A percentile compares a stretch with the other conserved stretches of the same genome.
These are phyloP conservation scores for Cylindrodendrum hubeiense DNA, from an alignment of 2,329 filamentous ascomycete genomes.

Conservation along the genomic window DNA sequence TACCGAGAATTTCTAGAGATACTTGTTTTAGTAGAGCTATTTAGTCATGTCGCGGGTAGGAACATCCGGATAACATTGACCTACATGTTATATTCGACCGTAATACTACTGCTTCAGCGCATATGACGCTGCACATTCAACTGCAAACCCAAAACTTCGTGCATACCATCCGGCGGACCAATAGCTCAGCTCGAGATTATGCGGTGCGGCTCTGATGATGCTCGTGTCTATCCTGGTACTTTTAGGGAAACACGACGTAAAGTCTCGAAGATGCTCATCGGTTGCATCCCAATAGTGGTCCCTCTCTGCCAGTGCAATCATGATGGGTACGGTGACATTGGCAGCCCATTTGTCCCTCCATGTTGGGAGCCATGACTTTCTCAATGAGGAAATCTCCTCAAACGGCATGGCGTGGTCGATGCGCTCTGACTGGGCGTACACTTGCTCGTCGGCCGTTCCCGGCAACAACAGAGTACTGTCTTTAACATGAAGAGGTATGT, in stretches of 20 bases:
- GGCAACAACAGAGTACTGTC: slow-evolving; percentile 32
- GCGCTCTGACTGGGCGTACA: slow-evolving; percentile 29
- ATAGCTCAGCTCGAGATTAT: slow-evolving; percentile 39
- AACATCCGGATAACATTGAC: too few relatives aligned
- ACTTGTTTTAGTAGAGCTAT: too few relatives aligned
- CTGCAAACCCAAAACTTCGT: slow-evolving; percentile 35
- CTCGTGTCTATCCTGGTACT: slow-evolving; percentile 35
- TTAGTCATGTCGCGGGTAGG: too few relatives aligned
- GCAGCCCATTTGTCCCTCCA: slow-evolving; percentile 37
- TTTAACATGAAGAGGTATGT: slow-evolving; percentile 32
- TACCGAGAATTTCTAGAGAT: too few relatives aligned
- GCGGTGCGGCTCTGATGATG: slow-evolving; percentile 30
- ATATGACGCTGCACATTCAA: slow-evolving; percentile 35
- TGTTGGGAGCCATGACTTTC: slow-evolving; percentile 25
- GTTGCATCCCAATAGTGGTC: slow-evolving; percentile 37
- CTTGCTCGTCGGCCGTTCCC: slow-evolving; percentile 31
- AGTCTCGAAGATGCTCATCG: slow-evolving; percentile 33
- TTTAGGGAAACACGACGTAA: slow-evolving; percentile 21
- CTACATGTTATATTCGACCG: too few relatives aligned
- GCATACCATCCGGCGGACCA: slow-evolving; percentile 38
- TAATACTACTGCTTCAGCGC: background rate
- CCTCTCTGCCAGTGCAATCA: slow-evolving; percentile 28
- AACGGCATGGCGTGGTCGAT: slow-evolving; percentile 35
- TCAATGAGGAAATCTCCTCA: slow-evolving; percentile 29
- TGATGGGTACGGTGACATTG: slow-evolving; percentile 29